These are phyloP conservation scores for Mycena belliarum DNA, from an alignment of 768 basidiomycete genomes.

Conservation along the genomic window DNA sequence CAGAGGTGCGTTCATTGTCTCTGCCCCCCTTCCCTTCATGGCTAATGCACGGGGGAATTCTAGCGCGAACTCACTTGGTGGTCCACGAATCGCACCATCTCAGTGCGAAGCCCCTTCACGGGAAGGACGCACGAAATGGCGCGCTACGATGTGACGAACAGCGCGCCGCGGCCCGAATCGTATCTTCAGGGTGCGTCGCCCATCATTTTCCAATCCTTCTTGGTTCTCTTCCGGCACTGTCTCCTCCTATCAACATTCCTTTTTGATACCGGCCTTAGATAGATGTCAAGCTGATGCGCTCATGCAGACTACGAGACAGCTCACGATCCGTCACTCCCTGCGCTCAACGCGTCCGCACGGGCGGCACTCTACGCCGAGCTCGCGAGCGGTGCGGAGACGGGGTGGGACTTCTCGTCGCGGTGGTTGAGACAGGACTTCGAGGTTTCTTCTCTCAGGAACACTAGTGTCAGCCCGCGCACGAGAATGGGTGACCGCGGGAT, in stretches of 20 bases:
- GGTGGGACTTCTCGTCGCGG: slow-evolving; percentile 57
- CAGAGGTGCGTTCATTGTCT: slow-evolving; percentile 36
- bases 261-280: too few species aligned
- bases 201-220: too few species aligned
- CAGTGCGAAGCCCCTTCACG: slow-evolving; percentile 70
- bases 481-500: too few species aligned
- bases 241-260: too few species aligned
- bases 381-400: slow-evolving; percentile 83
- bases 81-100: slow-evolving; percentile 58
- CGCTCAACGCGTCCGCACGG: slow-evolving; percentile 60
- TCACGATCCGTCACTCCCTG: slow-evolving; percentile 58
- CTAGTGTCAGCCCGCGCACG: too few species aligned
- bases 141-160: slow-evolving; percentile 78
- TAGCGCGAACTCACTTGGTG: slow-evolving; percentile 63
- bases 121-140: slow-evolving; percentile 65
- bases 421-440: too few species aligned
- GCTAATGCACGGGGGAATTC: neutral
- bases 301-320: slow-evolving; percentile 83
- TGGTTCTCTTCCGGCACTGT: too few species aligned
- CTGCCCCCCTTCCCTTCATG: neutral
- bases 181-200: slow-evolving; percentile 57
- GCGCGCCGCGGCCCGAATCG: slow-evolving; percentile 87
- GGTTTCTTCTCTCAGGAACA: too few species aligned
- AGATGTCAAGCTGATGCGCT: too few species aligned
- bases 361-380: slow-evolving; percentile 82